phyloP scores from a whole-genome alignment of 2,329 filamentous ascomycete genomes.

The Xylaria hypoxylon region DNA sequence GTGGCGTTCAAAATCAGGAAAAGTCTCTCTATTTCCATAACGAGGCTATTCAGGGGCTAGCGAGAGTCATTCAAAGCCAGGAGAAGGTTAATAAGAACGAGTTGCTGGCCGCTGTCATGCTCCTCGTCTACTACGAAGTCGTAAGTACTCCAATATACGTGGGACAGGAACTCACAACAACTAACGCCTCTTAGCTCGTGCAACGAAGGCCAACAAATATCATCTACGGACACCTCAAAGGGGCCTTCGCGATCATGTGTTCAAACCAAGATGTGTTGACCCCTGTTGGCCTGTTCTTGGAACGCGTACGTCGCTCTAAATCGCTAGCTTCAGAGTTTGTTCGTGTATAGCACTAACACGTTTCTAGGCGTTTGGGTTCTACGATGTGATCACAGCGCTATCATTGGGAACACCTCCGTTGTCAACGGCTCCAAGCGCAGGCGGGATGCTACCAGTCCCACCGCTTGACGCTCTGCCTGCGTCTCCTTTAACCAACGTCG shows the following conservation, averaged over 20 bases:
- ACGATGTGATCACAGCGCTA: conserved; percentile 73
- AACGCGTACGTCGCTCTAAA: conserved; percentile 59
- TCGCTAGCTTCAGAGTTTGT: conserved; percentile 1
- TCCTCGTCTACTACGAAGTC: conserved; percentile 73
- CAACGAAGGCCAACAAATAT: conserved; percentile 70
- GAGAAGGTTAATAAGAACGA: conserved; percentile 65
- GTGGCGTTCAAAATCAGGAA: conserved; percentile 64
- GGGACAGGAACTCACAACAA: neutral
- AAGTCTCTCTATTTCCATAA: conserved; percentile 71
- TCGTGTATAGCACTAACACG: conserved; percentile 42
- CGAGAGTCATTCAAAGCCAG: conserved; percentile 66
- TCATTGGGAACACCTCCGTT: conserved; percentile 70
- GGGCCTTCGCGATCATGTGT: conserved; percentile 71
- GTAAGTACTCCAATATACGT: conserved; percentile 55
- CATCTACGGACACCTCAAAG: conserved; percentile 70
- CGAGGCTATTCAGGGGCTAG: conserved; percentile 68
- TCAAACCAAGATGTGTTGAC: conserved; percentile 59
- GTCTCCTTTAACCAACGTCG: conserved; percentile 64
- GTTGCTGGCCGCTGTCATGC: conserved; percentile 69
- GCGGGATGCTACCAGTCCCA: conserved; percentile 60
- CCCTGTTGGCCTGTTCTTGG: conserved; percentile 67
- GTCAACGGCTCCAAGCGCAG: conserved; percentile 61
- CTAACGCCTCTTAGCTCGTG: conserved; percentile 61
- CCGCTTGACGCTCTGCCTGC: conserved; percentile 58
- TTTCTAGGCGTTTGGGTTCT: conserved; percentile 70